A percentile compares a stretch with the other conserved stretches of the same genome.
phyloP scores from a whole-genome alignment of 2,329 filamentous ascomycete species.

The Penicillium sp. region DNA sequence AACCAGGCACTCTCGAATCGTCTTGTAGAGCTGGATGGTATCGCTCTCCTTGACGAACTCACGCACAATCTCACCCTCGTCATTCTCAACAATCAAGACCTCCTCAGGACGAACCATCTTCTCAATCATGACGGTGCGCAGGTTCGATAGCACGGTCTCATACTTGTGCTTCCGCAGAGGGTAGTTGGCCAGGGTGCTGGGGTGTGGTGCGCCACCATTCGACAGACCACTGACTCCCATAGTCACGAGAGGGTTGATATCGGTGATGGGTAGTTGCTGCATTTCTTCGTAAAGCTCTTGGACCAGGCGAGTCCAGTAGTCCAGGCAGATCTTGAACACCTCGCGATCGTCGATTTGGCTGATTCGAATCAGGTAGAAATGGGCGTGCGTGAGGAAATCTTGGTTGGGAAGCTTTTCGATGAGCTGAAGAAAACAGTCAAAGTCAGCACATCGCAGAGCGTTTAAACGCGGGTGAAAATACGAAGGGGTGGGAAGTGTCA shows the following conservation, averaged over 20 bases:
- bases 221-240: conserved; percentile 71
- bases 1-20: conserved; percentile 92
- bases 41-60: conserved; percentile 99
- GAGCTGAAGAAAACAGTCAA: conserved; percentile 53
- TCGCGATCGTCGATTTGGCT: conserved; percentile 98
- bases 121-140: conserved; percentile 98
- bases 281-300: conserved; percentile 99
- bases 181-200: conserved; percentile 81
- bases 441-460: conserved; percentile 8
- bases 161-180: conserved; percentile 98
- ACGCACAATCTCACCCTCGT: conserved; percentile 97
- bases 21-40: conserved; percentile 99
- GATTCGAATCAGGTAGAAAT: conserved; percentile 97
- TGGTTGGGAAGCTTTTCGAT: conserved; percentile 95
- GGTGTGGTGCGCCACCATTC: conserved; percentile 82
- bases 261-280: conserved; percentile 91
- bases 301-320: conserved; percentile 99
- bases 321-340: conserved; percentile 98
- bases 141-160: conserved; percentile 86
- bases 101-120: conserved; percentile 99
- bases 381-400: conserved; percentile 91
- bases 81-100: conserved; percentile 98
- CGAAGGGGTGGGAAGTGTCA: neutral
- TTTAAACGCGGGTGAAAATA: conserved; percentile 2
- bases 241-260: conserved; percentile 84